Evolutionary conservation across 2,329 filamentous ascomycete genomes (phyloP).

Genomic region (Hypocrella siamensis): DNA sequence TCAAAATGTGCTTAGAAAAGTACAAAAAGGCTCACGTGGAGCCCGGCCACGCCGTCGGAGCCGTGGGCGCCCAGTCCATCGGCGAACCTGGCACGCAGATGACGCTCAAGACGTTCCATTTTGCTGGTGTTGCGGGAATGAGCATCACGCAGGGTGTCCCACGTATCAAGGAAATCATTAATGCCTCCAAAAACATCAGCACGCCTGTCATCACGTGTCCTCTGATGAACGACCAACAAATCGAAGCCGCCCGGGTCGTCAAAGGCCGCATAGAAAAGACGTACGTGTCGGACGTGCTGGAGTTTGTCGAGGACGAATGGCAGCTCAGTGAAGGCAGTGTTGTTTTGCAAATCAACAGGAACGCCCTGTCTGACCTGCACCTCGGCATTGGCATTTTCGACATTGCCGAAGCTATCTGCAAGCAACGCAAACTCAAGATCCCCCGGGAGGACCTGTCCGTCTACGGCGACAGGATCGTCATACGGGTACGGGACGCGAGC

Average conservation of each 20-base stretch:
- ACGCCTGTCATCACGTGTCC: conserved; percentile 88
- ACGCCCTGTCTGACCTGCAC: conserved; percentile 64
- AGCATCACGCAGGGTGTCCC: conserved; percentile 98
- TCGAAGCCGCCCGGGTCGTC: conserved; percentile 74
- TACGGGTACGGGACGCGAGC: conserved; percentile 49
- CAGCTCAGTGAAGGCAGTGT: conserved; percentile 61
- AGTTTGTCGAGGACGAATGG: conserved; percentile 80
- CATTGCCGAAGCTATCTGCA: conserved; percentile 62
- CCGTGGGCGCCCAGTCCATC: conserved; percentile 93
- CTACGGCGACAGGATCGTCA: conserved; percentile 47
- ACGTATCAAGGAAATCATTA: conserved; percentile 99
- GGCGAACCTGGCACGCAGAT: conserved; percentile 97
- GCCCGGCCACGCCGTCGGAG: conserved; percentile 88
- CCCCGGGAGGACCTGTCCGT: conserved; percentile 49
- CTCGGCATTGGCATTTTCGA: conserved; percentile 62
- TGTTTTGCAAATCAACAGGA: conserved; percentile 65
- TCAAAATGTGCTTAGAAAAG: conserved; percentile 71
- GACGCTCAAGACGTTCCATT: conserved; percentile 99
- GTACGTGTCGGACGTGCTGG: conserved; percentile 65
- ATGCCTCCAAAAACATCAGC: conserved; percentile 84
- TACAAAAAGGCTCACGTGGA: conserved; percentile 86
- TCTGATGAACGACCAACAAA: conserved; percentile 57
- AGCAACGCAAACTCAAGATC: conserved; percentile 71
- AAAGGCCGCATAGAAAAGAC: conserved; percentile 94
- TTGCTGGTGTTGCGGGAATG: conserved; percentile 98